Base-by-base conservation (phyloP, 257 asterid genomes). In the Gynochthodes officinalis region DNA sequence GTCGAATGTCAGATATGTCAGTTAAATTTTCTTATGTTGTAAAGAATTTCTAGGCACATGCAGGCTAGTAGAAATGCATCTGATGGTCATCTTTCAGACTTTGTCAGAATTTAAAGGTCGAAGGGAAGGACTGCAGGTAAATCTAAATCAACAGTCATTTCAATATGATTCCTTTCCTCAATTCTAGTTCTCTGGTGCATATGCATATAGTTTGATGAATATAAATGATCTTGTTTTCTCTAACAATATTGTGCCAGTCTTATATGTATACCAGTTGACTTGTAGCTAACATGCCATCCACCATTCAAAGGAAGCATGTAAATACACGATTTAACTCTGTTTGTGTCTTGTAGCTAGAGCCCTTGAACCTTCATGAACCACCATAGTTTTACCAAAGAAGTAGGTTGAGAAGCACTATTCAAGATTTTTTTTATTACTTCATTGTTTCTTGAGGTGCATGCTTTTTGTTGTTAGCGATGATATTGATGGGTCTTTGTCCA, bases 271-370 rank as follows among this genome's bases (percentile, higher is more conserved):
- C 67, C 62, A 43, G 54, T 46, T 46, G 58, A 65, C 49, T 53
- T 16, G 67, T 60, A 53, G 58, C 57, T 73, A 54, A 52, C 0
- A 50, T 3, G 23, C 64, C 8, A 67, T 12, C 73, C 32, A 55
- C 78, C 61, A 30, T 67, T 49, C 76, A 73, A 72, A 71, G 18
- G 33, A 39, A 59, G 9, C 68, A 42, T 23, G 49, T 64, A 13
- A 16, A 44, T 25, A 23, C 7, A 5, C 28, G 14, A 21, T 43
- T 12, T 32, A 25, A 27, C 69, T 32, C 43, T 50, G 33, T 33
- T 23, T 1, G 33, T 59, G 8, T 4, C 39, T 27, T 58, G 7
- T 42, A 53, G 18, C 27, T 64, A 0, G 23, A 21, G 12, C 32
- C 21, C 25, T 39, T 15, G 30, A 18, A 35, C 68, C 60, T 59